Conservation (phyloP, 345 rosid genomes). For the Noccaea caerulescens region DNA sequence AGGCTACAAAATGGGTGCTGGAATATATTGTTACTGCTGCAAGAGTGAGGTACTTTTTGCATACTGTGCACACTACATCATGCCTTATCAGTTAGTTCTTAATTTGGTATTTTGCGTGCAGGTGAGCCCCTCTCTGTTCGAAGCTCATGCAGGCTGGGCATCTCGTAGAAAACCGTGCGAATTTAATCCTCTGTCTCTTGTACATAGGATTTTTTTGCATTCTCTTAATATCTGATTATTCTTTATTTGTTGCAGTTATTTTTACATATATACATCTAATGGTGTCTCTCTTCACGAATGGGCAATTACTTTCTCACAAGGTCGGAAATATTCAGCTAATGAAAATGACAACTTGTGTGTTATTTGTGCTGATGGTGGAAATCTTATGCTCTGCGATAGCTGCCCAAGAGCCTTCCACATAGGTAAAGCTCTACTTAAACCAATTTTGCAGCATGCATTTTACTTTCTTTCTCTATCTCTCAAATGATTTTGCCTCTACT, state of each 20-base stretch:
- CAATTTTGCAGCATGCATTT: conserved; percentile 27
- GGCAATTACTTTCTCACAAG: conserved; percentile 83
- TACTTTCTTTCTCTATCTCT: conserved; percentile 29
- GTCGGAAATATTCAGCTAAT: conserved; percentile 68
- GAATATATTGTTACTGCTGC: conserved; percentile 92
- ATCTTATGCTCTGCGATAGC: conserved; percentile 91
- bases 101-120: conserved; percentile 47
- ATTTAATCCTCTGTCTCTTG: conserved; percentile 25
- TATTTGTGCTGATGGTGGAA: conserved; percentile 95
- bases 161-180: conserved; percentile 95
- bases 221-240: conserved; percentile 19
- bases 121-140: conserved; percentile 97
- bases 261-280: conserved; percentile 90
- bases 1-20: conserved; percentile 85
- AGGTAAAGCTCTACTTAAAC: conserved; percentile 52
- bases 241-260: conserved; percentile 64
- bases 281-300: conserved; percentile 98
- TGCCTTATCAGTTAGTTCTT: conserved; percentile 19
- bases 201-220: conserved; percentile 9
- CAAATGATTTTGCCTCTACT: conserved; percentile 12
- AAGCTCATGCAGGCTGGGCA: conserved; percentile 99
- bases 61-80: conserved; percentile 34
- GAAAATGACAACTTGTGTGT: conserved; percentile 85
- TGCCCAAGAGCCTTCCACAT: conserved; percentile 98
- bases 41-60: conserved; percentile 68